Base-by-base conservation (phyloP, 345 rosid species). In the Microthlaspi erraticum region DNA sequence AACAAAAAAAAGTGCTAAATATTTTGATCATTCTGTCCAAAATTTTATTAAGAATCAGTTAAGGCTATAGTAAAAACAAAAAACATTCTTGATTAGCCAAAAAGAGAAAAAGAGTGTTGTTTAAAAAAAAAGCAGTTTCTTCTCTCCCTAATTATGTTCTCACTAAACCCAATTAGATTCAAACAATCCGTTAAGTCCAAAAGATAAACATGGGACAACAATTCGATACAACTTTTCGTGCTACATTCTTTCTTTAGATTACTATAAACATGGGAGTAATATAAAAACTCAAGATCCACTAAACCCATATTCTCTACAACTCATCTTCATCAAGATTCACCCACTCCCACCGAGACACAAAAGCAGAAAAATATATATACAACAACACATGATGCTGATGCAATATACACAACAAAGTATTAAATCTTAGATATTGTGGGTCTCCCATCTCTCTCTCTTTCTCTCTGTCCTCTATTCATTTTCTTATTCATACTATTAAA, bases 361-460 rank as follows among this genome's bases (percentile, higher is more conserved):
- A 52, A 60, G 10, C 42, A 63, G 11, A 67, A 19, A 13, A 10
- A 12, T 39, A 54, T 26, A 75, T 38, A 31, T 41, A 73, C 36
- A 65, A 68, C 41, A 60, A 44, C 66, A 41, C 77, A 74, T 67
- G 73, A 74, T 74, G 78, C 61, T 41, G 67, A 67, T 68, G 74
- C 69, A 75, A 61, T 62, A 75, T 36, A 75, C 70, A 62, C 13
- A 33, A 33, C 69, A 68, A 76, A 69, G 79, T 64, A 70, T 70
- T 56, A 64, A 69, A 70, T 62, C 75, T 70, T 76, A 76, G 79
- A 70, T 85, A 79, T 85, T 86, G 97, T 79, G 83, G 91, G 84
- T 81, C 88, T 80, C 50, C 79, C 53, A 7, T 42, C 52, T 16
- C 67, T 79, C 80, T 37, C 48, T 42, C 52, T 16, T 64, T 79